Conservation (phyloP, 2,329 filamentous ascomycete genomes). For the Fusarium buharicum region DNA sequence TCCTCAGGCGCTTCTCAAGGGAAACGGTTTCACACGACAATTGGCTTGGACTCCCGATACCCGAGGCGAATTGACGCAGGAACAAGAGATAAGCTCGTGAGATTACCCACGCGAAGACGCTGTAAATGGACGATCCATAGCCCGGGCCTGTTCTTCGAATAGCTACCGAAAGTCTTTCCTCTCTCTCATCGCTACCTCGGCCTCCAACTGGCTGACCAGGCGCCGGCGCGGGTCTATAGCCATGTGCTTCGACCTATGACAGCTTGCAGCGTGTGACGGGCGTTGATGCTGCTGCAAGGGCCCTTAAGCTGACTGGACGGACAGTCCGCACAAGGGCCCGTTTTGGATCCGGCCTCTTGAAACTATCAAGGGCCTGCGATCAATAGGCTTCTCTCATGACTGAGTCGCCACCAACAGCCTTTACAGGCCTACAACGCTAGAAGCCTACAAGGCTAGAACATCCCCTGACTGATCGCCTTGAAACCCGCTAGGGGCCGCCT, state of each 20-base stretch:
- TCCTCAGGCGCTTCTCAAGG: constrained; percentile 14
- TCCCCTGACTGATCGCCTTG: constrained; percentile 35
- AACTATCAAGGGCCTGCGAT: constrained; percentile 25
- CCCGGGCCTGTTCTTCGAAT: not conserved
- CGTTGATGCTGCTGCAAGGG: constrained; percentile 35
- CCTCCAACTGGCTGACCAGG: constrained; percentile 35
- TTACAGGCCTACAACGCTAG: constrained; percentile 24
- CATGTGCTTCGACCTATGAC: constrained; percentile 17
- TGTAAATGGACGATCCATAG: constrained; percentile 10
- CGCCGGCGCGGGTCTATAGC: constrained; percentile 32
- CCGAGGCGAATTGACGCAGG: constrained; percentile 23
- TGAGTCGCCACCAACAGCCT: constrained; percentile 28
- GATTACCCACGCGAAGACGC: constrained; percentile 12
- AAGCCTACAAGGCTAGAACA: constrained; percentile 28
- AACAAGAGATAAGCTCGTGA: constrained; percentile 17
- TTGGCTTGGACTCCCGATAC: not conserved
- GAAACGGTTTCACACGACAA: constrained; percentile 8
- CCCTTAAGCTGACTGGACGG: constrained; percentile 31
- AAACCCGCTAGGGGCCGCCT: constrained; percentile 36
- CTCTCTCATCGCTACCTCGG: constrained; percentile 9
- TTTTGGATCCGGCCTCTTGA: constrained; percentile 38
- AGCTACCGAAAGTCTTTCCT: constrained; percentile 9
- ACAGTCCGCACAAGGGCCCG: constrained; percentile 23
- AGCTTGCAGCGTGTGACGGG: constrained; percentile 29
- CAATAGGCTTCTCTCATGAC: constrained; percentile 23